Conservation (phyloP, 768 basidiomycete species). For the Suillus bovinus region DNA sequence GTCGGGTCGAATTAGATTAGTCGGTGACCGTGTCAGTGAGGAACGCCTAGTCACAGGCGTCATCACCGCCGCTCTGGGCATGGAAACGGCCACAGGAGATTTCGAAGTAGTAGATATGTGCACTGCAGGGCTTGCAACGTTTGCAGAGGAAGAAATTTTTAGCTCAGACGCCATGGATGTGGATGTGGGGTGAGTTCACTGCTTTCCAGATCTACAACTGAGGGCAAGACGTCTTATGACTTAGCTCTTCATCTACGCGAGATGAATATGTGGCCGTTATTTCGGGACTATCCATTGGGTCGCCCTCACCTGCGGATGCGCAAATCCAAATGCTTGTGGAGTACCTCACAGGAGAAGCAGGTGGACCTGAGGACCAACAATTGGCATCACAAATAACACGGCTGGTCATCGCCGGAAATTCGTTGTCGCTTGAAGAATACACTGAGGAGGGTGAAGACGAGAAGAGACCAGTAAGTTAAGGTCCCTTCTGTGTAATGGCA, state of each 20-base stretch:
- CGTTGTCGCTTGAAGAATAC: slow-evolving; percentile 55
- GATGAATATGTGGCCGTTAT: slow-evolving; percentile 84
- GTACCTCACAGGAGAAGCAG: slow-evolving; percentile 83
- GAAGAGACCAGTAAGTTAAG: slow-evolving; percentile 54
- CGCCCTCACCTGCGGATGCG: slow-evolving; percentile 59
- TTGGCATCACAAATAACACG: slow-evolving; percentile 75
- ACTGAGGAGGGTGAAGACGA: slow-evolving; percentile 41
- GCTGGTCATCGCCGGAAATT: slow-evolving; percentile 89
- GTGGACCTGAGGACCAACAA: slow-evolving; percentile 64
- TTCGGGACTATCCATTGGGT: slow-evolving; percentile 84
- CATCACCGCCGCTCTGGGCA: slow-evolving; percentile 86
- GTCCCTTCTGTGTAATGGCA: slow-evolving; percentile 1
- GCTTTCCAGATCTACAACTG: neutral
- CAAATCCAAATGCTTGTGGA: slow-evolving; percentile 88
- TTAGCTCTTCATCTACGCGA: slow-evolving; percentile 21
- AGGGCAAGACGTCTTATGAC: slow-evolving; percentile 4
- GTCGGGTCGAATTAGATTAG: slow-evolving; percentile 86
- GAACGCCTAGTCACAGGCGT: slow-evolving; percentile 85
- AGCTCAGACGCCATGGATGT: slow-evolving; percentile 58
- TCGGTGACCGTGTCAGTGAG: slow-evolving; percentile 67
- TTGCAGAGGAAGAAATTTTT: slow-evolving; percentile 24
- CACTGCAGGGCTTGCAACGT: slow-evolving; percentile 77
- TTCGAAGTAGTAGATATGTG: slow-evolving; percentile 94
- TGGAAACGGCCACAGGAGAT: slow-evolving; percentile 86
- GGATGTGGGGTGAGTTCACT: slow-evolving; percentile 52